Conservation (phyloP, 371 early-diverging fungal genomes). For the Capillidium heterosporum region DNA sequence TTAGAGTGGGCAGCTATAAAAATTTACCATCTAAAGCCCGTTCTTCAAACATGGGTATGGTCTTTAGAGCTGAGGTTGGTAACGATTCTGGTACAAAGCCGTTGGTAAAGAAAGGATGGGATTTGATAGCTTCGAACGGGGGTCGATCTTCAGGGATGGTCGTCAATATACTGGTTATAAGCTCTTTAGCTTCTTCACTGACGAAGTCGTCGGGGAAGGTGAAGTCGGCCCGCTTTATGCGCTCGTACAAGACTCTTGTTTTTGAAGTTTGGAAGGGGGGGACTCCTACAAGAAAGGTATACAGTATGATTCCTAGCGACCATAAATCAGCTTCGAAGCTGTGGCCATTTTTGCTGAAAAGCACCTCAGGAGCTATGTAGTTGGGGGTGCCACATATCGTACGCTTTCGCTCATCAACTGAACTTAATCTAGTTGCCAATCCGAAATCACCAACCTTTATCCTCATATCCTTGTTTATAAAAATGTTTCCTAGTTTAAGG, state of each 20-base stretch:
- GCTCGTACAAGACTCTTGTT: constrained; percentile 66
- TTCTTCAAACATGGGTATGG: constrained; percentile 13
- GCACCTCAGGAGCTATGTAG: constrained; percentile 96
- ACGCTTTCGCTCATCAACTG: constrained; percentile 69
- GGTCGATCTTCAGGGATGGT: constrained; percentile 43
- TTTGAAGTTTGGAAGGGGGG: constrained; percentile 93
- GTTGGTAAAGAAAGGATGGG: constrained; percentile 22
- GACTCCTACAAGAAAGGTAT: constrained; percentile 78
- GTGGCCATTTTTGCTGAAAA: constrained; percentile 77
- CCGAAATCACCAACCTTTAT: constrained; percentile 97
- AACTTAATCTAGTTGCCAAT: constrained; percentile 61
- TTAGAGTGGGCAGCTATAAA: no score
- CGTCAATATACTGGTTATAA: constrained; percentile 63
- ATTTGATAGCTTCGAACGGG: constrained; percentile 17
- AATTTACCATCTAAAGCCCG: no score
- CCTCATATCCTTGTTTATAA: constrained; percentile 75
- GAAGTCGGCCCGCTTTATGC: constrained; percentile 58
- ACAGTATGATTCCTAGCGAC: constrained; percentile 94
- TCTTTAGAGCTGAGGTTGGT: constrained; percentile 13
- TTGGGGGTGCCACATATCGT: constrained; percentile 99
- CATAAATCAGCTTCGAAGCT: constrained; percentile 96
- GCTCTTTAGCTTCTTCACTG: constrained; percentile 47
- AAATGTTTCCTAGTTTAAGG: constrained; percentile 90
- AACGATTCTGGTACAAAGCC: constrained; percentile 18
- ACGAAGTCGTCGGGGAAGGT: constrained; percentile 56